phyloP scores from a whole-genome alignment of 75 land plant species.

The Cunninghamia lanceolata region DNA sequence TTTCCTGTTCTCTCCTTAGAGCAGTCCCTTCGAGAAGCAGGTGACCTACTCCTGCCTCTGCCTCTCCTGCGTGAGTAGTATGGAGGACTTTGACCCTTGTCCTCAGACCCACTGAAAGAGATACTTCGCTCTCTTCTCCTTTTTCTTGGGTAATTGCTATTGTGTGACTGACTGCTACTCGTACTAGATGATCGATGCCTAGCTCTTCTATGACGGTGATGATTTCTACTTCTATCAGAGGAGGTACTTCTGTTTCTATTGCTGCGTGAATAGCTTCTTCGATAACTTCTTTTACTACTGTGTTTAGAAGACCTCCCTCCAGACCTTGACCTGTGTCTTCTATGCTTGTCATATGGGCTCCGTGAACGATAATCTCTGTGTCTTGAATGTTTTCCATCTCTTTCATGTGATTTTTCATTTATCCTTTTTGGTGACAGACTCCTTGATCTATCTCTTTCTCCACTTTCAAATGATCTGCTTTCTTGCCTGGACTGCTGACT shows the following conservation, averaged over 20 bases:
- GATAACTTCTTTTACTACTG: constrained; percentile 9
- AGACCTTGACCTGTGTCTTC: constrained; percentile 16
- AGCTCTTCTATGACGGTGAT: constrained; percentile 6
- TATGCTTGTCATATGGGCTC: constrained; percentile 13
- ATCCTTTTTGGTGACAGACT: constrained; percentile 17
- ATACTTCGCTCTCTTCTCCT: neutral
- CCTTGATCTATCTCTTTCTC: constrained; percentile 1
- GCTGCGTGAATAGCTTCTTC: constrained; percentile 7
- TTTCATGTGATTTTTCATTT: neutral
- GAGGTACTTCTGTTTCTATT: constrained; percentile 12
- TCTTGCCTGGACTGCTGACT: constrained; percentile 2
- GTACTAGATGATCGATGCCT: constrained; percentile 11
- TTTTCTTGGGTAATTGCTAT: constrained; percentile 3
- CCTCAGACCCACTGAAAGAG: constrained; percentile 3
- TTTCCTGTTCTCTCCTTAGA: constrained; percentile 8
- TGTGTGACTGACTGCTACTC: constrained; percentile 4
- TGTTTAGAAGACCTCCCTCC: constrained; percentile 1
- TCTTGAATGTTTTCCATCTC: constrained; percentile 9
- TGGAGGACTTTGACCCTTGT: neutral
- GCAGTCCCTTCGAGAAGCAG: constrained; percentile 11
- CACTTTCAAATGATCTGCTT: neutral
- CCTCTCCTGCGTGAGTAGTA: neutral
- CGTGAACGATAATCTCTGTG: constrained; percentile 4
- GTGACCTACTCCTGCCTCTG: constrained; percentile 10
- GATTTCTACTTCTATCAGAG: constrained; percentile 7